These are phyloP conservation scores for Penicillium silybi DNA, from an alignment of 495 filamentous ascomycete genomes.

Conservation along the genomic window DNA sequence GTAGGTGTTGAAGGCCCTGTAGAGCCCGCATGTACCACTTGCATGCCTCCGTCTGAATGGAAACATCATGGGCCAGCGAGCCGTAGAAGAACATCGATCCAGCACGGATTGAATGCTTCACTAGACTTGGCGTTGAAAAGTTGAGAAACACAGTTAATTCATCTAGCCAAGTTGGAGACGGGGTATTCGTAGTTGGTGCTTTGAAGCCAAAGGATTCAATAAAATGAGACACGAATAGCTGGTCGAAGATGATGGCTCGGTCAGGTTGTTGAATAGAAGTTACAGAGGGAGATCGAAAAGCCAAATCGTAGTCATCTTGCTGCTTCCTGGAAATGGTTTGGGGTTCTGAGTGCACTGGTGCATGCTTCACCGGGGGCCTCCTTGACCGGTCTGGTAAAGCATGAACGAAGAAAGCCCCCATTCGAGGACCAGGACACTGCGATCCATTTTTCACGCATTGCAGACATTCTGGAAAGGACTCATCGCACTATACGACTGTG, in stretches of 20 bases:
- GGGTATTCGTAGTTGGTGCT: not conserved
- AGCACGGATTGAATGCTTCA: conserved; percentile 9
- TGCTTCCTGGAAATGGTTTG: not conserved
- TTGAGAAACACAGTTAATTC: not conserved
- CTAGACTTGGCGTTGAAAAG: not conserved
- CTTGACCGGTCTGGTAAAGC: not conserved
- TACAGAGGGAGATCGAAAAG: not conserved
- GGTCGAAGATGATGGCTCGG: conserved; percentile 10
- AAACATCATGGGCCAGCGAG: conserved; percentile 5
- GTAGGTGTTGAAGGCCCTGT: conserved; percentile 2
- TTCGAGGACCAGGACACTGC: conserved; percentile 9
- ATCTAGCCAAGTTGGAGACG: conserved; percentile 8
- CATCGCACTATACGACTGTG: conserved; percentile 3
- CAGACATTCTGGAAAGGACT: conserved; percentile 5
- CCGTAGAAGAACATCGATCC: conserved; percentile 16
- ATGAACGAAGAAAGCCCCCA: conserved; percentile 9
- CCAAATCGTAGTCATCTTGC: not conserved
- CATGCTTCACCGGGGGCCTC: not conserved
- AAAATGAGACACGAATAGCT: conserved; percentile 17
- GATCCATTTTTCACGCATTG: conserved; percentile 3
- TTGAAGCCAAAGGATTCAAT: conserved; percentile 18
- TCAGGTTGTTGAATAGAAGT: not conserved
- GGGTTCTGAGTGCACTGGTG: not conserved
- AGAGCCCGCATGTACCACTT: conserved; percentile 15
- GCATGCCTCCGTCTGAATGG: conserved; percentile 13